phyloP scores from a whole-genome alignment of 129 eudicot genomes.

The Artemisia argyi region DNA sequence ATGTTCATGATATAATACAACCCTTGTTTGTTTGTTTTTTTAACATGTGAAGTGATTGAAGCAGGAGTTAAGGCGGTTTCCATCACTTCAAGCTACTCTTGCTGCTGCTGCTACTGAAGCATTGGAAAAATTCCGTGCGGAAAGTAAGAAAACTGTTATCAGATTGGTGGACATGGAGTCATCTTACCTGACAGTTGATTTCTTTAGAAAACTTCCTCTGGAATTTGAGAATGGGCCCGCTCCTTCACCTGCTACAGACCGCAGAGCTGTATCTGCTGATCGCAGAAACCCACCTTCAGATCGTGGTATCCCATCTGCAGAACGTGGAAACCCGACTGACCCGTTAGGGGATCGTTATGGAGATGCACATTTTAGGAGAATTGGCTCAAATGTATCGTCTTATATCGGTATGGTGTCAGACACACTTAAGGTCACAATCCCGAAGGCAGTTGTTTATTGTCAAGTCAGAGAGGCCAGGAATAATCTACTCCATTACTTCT shows the following conservation, averaged over 20 bases:
- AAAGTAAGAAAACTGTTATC: constrained; percentile 74
- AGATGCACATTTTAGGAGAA: constrained; percentile 88
- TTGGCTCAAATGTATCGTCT: constrained; percentile 86
- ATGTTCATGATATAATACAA: constrained; percentile 6
- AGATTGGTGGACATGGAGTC: constrained; percentile 98
- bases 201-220: constrained; percentile 91
- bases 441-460: constrained; percentile 93
- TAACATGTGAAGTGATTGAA: constrained; percentile 13
- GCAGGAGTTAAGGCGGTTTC: constrained; percentile 91
- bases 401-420: constrained; percentile 80
- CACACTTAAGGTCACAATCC: constrained; percentile 69
- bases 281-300: constrained; percentile 37
- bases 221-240: constrained; percentile 58
- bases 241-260: constrained; percentile 35
- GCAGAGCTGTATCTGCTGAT: constrained; percentile 32
- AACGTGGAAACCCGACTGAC: constrained; percentile 40
- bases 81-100: constrained; percentile 71
- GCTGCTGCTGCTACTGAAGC: constrained; percentile 75
- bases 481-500: constrained; percentile 70
- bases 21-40: not conserved
- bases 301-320: constrained; percentile 18
- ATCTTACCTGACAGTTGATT: constrained; percentile 89
- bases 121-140: constrained; percentile 84
- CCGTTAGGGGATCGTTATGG: constrained; percentile 63
- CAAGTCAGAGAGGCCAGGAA: constrained; percentile 94